phyloP scores from a whole-genome alignment of 306 rosid genomes.

The Trifolium repens region DNA sequence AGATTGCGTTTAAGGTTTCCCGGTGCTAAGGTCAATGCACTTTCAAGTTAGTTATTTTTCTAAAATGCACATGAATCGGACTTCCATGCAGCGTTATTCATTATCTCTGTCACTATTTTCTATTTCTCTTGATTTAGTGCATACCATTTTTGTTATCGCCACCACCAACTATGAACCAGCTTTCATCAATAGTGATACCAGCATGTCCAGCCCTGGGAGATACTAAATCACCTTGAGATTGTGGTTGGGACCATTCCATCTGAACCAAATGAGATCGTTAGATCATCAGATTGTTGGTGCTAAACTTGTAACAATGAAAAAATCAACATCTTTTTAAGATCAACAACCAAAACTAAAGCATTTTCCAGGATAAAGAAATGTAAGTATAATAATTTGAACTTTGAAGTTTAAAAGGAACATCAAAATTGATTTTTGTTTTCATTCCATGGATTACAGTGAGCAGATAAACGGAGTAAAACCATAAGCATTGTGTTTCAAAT shows the following conservation, averaged over 20 bases:
- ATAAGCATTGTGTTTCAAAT: conserved; percentile 15
- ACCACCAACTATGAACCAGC: conserved; percentile 96
- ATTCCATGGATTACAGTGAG: conserved; percentile 19
- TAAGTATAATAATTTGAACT: conserved; percentile 21
- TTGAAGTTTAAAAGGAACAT: conserved; percentile 25
- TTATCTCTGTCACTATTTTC: conserved; percentile 10
- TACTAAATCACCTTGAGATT: conserved; percentile 79
- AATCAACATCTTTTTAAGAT: conserved; percentile 6
- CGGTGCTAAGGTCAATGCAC: conserved; percentile 2
- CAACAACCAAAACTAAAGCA: conserved; percentile 32
- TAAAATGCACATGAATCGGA: conserved; percentile 25
- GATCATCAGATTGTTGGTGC: conserved; percentile 32
- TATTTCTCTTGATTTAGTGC: conserved; percentile 30
- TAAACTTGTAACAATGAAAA: conserved; percentile 35
- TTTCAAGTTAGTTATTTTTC: conserved; percentile 24
- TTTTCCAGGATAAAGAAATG: conserved; percentile 31
- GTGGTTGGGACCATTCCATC: conserved; percentile 99
- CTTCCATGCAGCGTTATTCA: conserved; percentile 26
- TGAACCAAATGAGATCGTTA: conserved; percentile 47
- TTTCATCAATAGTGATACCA: conserved; percentile 73
- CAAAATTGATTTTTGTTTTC: conserved; percentile 22
- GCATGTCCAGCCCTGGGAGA: conserved; percentile 96
- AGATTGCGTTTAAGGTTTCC: conserved; percentile 21
- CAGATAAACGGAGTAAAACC: conserved; percentile 4
- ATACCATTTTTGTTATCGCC: conserved; percentile 94